These are phyloP conservation scores for Penicillium canariense DNA, from an alignment of 495 filamentous ascomycete species.

Conservation along the genomic window DNA sequence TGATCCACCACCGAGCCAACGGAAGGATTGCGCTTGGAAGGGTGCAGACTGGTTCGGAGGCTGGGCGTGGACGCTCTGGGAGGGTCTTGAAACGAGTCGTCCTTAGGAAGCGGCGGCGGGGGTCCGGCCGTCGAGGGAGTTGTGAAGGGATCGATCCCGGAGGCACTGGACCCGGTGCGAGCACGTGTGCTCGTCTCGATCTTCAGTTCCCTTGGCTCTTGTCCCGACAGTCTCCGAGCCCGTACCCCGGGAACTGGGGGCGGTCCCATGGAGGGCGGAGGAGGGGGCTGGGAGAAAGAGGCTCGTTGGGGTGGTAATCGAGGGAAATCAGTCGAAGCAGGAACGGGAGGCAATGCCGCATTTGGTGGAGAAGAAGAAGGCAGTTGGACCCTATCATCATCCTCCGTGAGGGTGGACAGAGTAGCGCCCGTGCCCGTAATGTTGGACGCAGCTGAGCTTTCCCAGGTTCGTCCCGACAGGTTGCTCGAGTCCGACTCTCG, in stretches of 20 bases:
- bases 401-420: constrained; percentile 76
- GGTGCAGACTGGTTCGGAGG: constrained; percentile 20
- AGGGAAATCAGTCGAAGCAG: constrained; percentile 25
- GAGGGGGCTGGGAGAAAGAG: constrained; percentile 32
- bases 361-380: constrained; percentile 30
- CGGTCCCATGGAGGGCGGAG: constrained; percentile 32
- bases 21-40: constrained; percentile 32
- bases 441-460: constrained; percentile 79
- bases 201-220: constrained; percentile 76
- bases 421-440: constrained; percentile 69
- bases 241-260: constrained; percentile 61
- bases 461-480: constrained; percentile 80
- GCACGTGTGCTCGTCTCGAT: constrained; percentile 72
- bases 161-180: constrained; percentile 37
- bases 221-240: constrained; percentile 76
- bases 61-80: constrained; percentile 24
- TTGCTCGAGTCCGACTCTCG: constrained; percentile 87
- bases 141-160: constrained; percentile 42
- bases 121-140: constrained; percentile 21
- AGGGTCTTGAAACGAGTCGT: constrained; percentile 25
- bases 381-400: constrained; percentile 31
- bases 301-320: constrained; percentile 18
- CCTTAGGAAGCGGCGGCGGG: constrained; percentile 31
- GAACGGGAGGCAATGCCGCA: constrained; percentile 31
- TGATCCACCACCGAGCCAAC: constrained; percentile 34